Base-by-base conservation (phyloP, 768 basidiomycete genomes). In the Sistotremastrum niveocremeum region DNA sequence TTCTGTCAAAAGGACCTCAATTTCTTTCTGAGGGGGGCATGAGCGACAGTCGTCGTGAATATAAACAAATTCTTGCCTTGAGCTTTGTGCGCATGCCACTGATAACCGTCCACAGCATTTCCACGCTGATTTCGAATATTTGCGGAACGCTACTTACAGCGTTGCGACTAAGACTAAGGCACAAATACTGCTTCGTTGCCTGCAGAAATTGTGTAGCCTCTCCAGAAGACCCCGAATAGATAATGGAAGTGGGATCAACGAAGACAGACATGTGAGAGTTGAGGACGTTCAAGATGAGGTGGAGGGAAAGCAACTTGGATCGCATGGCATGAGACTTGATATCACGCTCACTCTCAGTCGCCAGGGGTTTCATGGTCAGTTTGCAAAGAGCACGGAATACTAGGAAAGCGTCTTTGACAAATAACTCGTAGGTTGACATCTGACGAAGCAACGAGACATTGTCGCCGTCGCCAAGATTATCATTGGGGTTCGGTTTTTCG, bases 321-420 rank as follows among this genome's bases (percentile, higher is more conserved):
- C 95, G 81, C 91, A 98, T 97, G 5, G 89, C 86, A 55, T 95
- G 91, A 6, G 94, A 95, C 57, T 85, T 91, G 42, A 87, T 67
- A 61, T 98, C 95, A n/a, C 85, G 81, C 62, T 98, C 95, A 56
- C 93, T 93, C 64, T 99, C 95, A 4, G 75, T 78, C 54, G 88
- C 86, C 41, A 99, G 67, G 7, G 93, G 86, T 61, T 98, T 98
- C 93, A 97, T 98, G 6, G 90, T 93, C 52, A 98, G 68, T 60
- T 98, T 98, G 69, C 95, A 98, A 7, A 99, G 69, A 0, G 95
- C 93, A 40, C 95, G 75, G 65, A 98, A 94, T 35, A 99, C 94
- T 50, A 99, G 74, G 69, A 97, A 99, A 0, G 95, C 91, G 58
- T 99, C 95, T 60, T 98, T 98, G 58, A 95, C 74, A 60, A 91